Conservation (phyloP, 1,284 basidiomycete species). For the Leccinum angustisporum region DNA sequence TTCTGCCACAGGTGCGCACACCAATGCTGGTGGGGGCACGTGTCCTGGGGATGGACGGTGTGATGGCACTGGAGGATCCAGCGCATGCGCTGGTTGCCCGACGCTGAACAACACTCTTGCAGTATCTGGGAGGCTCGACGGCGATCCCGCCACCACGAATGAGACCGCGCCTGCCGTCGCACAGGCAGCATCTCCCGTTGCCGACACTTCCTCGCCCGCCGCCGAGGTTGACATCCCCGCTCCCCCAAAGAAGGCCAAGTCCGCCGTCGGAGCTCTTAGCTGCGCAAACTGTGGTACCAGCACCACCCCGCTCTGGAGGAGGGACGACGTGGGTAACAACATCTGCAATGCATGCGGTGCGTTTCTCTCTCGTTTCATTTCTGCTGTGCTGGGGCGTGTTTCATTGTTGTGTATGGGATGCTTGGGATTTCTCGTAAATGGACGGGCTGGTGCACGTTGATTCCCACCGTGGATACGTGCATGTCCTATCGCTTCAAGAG, state of each 20-base stretch:
- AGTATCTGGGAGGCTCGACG: conserved; percentile 41
- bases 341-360: conserved; percentile 92
- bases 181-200: conserved; percentile 23
- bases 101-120: conserved; percentile 84
- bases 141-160: conserved; percentile 29
- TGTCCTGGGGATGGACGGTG: conserved; percentile 95
- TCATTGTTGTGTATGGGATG: conserved; percentile 19
- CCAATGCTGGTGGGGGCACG: conserved; percentile 57
- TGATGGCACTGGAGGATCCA: conserved; percentile 91
- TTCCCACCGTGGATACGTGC: conserved; percentile 22
- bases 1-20: conserved; percentile 32
- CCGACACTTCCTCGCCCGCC: conserved; percentile 34
- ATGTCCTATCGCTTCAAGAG: conserved; percentile 18
- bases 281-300: conserved; percentile 93
- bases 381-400: conserved; percentile 31
- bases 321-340: conserved; percentile 92
- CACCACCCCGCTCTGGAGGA: conserved; percentile 91
- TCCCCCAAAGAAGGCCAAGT: conserved; percentile 33
- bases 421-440: conserved; percentile 22
- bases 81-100: conserved; percentile 89
- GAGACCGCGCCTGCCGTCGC: conserved; percentile 17
- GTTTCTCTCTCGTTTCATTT: conserved; percentile 41
- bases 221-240: conserved; percentile 28
- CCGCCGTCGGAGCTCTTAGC: conserved; percentile 75
- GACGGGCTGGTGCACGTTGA: conserved; percentile 24